Percentiles rank a stretch among this genome's conserved stretches.
Conservation (phyloP, 495 filamentous ascomycete genomes). For the Annulohypoxylon bovei region DNA sequence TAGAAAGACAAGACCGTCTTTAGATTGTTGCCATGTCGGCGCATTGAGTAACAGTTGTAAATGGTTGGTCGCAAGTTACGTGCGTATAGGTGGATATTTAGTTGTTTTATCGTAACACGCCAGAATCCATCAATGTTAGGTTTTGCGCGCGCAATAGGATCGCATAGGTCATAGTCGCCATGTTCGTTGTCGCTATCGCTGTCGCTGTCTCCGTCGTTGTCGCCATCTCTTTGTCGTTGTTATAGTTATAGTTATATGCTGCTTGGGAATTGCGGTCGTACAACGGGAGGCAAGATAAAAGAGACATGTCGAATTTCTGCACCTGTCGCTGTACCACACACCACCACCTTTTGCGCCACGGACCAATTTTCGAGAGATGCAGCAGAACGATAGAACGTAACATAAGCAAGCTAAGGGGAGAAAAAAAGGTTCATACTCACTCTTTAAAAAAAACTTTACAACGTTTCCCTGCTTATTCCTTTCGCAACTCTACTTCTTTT, state of each 20-base stretch:
- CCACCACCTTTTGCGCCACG: slow-evolving; percentile 22
- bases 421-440: slow-evolving; percentile 24
- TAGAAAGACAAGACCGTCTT: neutral
- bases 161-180: slow-evolving; percentile 1
- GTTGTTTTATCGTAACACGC: neutral
- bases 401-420: slow-evolving; percentile 12
- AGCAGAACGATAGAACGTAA: slow-evolving; percentile 9
- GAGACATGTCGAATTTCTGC: slow-evolving; percentile 9
- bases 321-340: slow-evolving; percentile 41
- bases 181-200: neutral
- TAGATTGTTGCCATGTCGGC: slow-evolving; percentile 9
- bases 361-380: slow-evolving; percentile 21
- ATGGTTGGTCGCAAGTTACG: slow-evolving; percentile 1
- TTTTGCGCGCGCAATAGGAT: slow-evolving; percentile 8
- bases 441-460: slow-evolving; percentile 20
- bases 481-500: slow-evolving; percentile 17
- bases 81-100: neutral
- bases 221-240: slow-evolving; percentile 3
- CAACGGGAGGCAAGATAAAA: slow-evolving; percentile 19
- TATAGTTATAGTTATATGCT: neutral
- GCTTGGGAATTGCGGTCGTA: slow-evolving; percentile 23
- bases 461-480: slow-evolving; percentile 24
- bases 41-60: slow-evolving; percentile 28
- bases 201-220: slow-evolving; percentile 1
- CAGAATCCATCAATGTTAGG: neutral